A percentile compares a stretch with the other conserved stretches of the same genome.
These are phyloP conservation scores for Colletotrichum sp. DNA, from an alignment of 2,329 filamentous ascomycete species.

Conservation along the genomic window DNA sequence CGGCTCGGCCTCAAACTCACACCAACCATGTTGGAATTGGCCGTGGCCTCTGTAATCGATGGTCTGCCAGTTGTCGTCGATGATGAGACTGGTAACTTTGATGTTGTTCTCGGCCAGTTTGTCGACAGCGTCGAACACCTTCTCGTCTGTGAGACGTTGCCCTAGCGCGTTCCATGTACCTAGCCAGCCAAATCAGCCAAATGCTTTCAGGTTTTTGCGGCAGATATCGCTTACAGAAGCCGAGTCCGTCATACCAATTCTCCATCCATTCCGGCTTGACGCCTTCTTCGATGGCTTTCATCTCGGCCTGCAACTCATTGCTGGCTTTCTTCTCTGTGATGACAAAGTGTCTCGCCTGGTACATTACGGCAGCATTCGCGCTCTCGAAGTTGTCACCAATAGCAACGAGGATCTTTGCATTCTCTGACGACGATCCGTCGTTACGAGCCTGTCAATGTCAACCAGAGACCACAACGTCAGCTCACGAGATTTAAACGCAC, in stretches of 20 bases:
- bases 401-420: constrained; percentile 71
- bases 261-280: constrained; percentile 74
- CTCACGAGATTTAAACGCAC: constrained; percentile 46
- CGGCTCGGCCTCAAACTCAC: constrained; percentile 84
- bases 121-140: constrained; percentile 77
- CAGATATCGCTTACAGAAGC: constrained; percentile 71
- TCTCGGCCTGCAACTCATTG: constrained; percentile 50
- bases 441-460: constrained; percentile 60
- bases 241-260: constrained; percentile 90
- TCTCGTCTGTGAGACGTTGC: constrained; percentile 80
- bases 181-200: constrained; percentile 30
- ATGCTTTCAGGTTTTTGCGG: not conserved
- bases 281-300: constrained; percentile 49
- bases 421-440: constrained; percentile 63
- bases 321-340: constrained; percentile 46
- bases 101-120: constrained; percentile 74
- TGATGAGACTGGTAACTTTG: constrained; percentile 84
- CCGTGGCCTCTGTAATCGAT: constrained; percentile 59
- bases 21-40: constrained; percentile 71
- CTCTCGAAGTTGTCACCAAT: constrained; percentile 76
- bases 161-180: constrained; percentile 94
- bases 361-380: constrained; percentile 82
- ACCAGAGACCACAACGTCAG: not conserved
- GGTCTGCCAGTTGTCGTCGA: constrained; percentile 96
- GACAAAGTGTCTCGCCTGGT: constrained; percentile 78